These are phyloP conservation scores for Erythrophleum fordii DNA, from an alignment of 306 rosid species.

Conservation along the genomic window DNA sequence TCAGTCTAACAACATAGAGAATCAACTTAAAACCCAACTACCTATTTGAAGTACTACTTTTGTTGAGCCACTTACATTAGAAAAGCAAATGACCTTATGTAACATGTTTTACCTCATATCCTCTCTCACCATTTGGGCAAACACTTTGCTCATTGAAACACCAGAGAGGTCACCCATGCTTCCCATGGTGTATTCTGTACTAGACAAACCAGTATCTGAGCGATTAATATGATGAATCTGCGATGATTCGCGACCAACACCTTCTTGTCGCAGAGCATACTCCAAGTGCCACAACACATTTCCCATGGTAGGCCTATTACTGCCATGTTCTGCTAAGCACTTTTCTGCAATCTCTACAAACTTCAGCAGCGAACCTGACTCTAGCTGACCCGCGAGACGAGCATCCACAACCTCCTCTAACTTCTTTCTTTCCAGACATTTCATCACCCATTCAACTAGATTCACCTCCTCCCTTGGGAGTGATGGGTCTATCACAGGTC, in stretches of 20 bases:
- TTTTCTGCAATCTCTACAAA: slow-evolving; percentile 55
- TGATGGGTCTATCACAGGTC: slow-evolving; percentile 75
- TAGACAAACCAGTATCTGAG: slow-evolving; percentile 44
- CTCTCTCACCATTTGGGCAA: slow-evolving; percentile 74
- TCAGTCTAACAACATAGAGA: not conserved
- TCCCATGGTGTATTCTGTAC: slow-evolving; percentile 46
- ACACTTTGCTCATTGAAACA: slow-evolving; percentile 73
- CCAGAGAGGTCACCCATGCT: slow-evolving; percentile 55
- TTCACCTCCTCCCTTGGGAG: slow-evolving; percentile 60
- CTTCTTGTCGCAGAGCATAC: slow-evolving; percentile 58
- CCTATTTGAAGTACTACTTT: not conserved
- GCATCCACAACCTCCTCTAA: slow-evolving; percentile 56
- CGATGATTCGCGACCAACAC: slow-evolving; percentile 26
- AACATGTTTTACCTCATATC: slow-evolving; percentile 51
- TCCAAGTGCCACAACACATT: slow-evolving; percentile 79
- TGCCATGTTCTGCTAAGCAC: slow-evolving; percentile 61
- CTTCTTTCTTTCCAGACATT: slow-evolving; percentile 36
- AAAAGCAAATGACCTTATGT: not conserved
- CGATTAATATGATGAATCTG: slow-evolving; percentile 25
- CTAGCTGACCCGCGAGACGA: slow-evolving; percentile 44
- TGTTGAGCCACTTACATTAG: not conserved
- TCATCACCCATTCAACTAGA: slow-evolving; percentile 64
- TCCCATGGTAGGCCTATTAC: slow-evolving; percentile 69
- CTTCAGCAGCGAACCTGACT: slow-evolving; percentile 49
- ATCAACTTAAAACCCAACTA: slow-evolving; percentile 4